Conservation (phyloP, 2,329 filamentous ascomycete species). For the Daldinia sp. region DNA sequence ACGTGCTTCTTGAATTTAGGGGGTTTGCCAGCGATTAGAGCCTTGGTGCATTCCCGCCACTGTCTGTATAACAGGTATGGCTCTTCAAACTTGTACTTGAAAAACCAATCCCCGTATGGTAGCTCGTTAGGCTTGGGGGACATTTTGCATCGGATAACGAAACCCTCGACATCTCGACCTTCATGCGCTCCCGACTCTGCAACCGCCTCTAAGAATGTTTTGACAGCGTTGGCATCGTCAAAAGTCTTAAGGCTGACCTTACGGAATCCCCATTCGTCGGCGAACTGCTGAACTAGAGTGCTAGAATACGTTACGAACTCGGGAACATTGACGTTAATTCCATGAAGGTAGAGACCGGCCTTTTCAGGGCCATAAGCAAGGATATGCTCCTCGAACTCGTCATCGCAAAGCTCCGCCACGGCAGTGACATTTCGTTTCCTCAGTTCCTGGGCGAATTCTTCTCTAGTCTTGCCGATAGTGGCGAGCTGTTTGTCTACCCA, state of each 20-base stretch:
- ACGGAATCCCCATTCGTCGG: conserved; percentile 91
- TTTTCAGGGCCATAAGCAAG: conserved; percentile 85
- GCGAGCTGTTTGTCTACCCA: conserved; percentile 86
- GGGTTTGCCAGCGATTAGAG: conserved; percentile 79
- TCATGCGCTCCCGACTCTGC: conserved; percentile 91
- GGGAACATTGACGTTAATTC: conserved; percentile 95
- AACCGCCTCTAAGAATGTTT: conserved; percentile 82
- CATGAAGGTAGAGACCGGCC: conserved; percentile 93
- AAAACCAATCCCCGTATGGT: conserved; percentile 94
- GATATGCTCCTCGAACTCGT: conserved; percentile 96
- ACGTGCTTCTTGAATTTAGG: conserved; percentile 88
- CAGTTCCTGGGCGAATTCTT: conserved; percentile 81
- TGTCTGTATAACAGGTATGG: conserved; percentile 99
- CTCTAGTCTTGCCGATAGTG: conserved; percentile 79
- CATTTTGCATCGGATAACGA: conserved; percentile 91
- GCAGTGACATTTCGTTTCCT: conserved; percentile 88
- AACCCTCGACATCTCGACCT: conserved; percentile 94
- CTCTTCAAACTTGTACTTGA: conserved; percentile 99
- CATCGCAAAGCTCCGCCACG: conserved; percentile 95
- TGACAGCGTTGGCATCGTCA: conserved; percentile 79
- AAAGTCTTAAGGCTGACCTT: conserved; percentile 86
- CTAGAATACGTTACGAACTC: conserved; percentile 90
- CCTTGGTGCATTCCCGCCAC: conserved; percentile 97
- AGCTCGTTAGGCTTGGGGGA: conserved; percentile 61
- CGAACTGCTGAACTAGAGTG: conserved; percentile 86